Conservation (phyloP, 1,284 basidiomycete genomes). For the Cryptococcus hybrid region DNA sequence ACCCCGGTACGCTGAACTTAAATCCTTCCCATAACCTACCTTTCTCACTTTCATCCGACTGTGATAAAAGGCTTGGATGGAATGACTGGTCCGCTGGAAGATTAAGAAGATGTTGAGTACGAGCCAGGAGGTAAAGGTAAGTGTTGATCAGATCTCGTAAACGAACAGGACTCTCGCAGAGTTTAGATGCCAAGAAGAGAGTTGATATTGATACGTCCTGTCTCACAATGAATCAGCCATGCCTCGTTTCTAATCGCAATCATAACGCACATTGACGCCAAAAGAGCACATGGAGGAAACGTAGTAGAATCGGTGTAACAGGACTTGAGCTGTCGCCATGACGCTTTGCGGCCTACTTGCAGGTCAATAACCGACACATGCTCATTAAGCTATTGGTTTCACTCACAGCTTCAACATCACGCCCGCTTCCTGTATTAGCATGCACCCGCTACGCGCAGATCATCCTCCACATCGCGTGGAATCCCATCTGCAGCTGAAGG, state of each 20-base stretch:
- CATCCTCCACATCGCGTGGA: conserved; percentile 73
- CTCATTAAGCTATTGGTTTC: background rate
- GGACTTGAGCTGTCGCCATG: conserved; percentile 91
- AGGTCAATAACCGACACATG: background rate
- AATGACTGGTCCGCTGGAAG: conserved; percentile 20
- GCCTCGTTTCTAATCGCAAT: no score
- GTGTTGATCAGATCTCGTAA: conserved; percentile 94
- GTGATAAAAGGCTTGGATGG: background rate
- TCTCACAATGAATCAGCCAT: background rate
- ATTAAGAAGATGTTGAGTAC: conserved; percentile 40
- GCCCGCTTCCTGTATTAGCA: conserved; percentile 92
- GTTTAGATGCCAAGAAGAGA: conserved; percentile 90
- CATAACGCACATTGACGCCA: conserved; percentile 70
- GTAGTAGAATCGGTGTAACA: conserved; percentile 97
- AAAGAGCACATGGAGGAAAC: conserved; percentile 93
- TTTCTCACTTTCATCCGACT: background rate
- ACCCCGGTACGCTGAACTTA: conserved; percentile 37
- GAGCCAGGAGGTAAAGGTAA: conserved; percentile 69
- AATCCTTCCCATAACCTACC: conserved; percentile 31
- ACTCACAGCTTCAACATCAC: conserved; percentile 80
- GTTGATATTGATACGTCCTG: conserved; percentile 92
- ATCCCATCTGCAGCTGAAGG: conserved; percentile 83
- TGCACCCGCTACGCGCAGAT: conserved; percentile 81
- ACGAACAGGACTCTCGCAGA: conserved; percentile 88
- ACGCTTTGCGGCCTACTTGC: conserved; percentile 84